phyloP scores from a whole-genome alignment of 176 grass and related monocot species.

The Ananas comosus region DNA sequence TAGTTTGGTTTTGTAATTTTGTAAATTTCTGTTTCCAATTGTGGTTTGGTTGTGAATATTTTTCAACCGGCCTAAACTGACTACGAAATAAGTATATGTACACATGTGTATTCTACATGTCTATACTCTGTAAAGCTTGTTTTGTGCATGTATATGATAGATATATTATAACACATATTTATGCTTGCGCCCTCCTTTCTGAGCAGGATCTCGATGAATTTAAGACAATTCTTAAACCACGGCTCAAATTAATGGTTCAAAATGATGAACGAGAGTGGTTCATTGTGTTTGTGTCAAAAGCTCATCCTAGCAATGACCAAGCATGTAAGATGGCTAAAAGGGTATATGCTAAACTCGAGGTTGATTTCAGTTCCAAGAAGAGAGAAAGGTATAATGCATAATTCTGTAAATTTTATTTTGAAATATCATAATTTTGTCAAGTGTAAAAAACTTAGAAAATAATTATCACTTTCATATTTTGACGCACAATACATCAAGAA shows the following conservation, averaged over 20 bases:
- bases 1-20: neutral
- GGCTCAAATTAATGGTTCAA: constrained; percentile 97
- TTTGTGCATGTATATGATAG: too few species aligned
- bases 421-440: neutral
- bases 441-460: neutral
- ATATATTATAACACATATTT: constrained; percentile 6
- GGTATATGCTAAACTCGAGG: constrained; percentile 80
- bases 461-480: neutral
- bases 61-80: too few species aligned
- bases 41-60: too few species aligned
- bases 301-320: constrained; percentile 80
- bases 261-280: constrained; percentile 99
- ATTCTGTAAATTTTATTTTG: neutral
- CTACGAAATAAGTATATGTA: too few species aligned
- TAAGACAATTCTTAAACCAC: constrained; percentile 92
- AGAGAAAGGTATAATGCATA: constrained; percentile 66
- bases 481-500: too few species aligned
- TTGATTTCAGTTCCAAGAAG: constrained; percentile 96
- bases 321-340: constrained; percentile 93
- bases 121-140: too few species aligned
- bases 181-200: constrained; percentile 12
- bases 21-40: neutral
- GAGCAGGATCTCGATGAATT: constrained; percentile 93
- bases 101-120: too few species aligned
- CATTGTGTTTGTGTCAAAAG: constrained; percentile 88